phyloP scores from a whole-genome alignment of 768 basidiomycete species.

The Leucogyrophana mollusca region DNA sequence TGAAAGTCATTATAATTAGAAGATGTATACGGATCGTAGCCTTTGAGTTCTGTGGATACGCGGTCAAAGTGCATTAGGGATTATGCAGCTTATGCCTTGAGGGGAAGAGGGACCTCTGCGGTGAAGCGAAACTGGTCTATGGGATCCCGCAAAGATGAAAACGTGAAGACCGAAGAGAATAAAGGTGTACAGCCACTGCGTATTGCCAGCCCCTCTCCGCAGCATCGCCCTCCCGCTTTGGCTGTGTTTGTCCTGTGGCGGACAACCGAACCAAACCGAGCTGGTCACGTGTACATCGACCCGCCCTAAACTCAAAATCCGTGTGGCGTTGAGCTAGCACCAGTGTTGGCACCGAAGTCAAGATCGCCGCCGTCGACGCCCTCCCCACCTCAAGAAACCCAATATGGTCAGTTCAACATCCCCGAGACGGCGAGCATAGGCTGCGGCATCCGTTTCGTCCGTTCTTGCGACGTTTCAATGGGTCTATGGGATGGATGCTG shows the following conservation, averaged over 20 bases:
- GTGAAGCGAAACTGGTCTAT: no score
- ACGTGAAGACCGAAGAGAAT: no score
- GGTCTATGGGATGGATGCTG: background rate
- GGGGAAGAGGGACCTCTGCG: no score
- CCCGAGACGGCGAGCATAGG: background rate
- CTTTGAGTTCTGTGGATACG: conserved; percentile 4
- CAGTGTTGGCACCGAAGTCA: conserved; percentile 18
- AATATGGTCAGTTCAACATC: conserved; percentile 30
- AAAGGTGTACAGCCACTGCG: background rate
- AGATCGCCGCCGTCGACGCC: conserved; percentile 17
- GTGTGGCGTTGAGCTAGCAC: background rate
- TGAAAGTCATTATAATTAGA: conserved; percentile 13
- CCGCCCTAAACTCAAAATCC: conserved; percentile 22
- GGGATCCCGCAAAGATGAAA: no score
- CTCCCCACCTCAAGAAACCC: conserved; percentile 24
- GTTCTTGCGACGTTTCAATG: background rate
- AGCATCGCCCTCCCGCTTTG: background rate
- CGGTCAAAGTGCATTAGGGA: conserved; percentile 20
- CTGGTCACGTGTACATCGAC: conserved; percentile 23
- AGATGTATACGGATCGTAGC: conserved; percentile 13
- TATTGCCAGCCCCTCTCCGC: no score
- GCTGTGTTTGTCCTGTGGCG: background rate
- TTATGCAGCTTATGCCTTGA: no score
- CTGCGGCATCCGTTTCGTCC: background rate
- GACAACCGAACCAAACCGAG: background rate